Conservation (phyloP, 2,329 filamentous ascomycete genomes). For the Nemania sp. region DNA sequence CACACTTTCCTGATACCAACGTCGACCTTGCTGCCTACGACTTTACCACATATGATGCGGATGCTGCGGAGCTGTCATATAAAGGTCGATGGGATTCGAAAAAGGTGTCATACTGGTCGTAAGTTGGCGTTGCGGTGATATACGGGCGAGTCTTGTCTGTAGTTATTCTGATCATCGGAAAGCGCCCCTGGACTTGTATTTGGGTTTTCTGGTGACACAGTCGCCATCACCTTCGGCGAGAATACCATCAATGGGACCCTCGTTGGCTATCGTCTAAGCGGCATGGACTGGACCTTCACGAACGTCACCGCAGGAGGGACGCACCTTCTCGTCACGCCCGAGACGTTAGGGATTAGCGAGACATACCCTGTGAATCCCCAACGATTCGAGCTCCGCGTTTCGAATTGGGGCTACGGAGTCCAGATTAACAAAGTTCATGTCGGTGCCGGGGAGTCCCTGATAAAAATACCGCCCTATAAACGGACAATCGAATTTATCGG, state of each 20-base stretch:
- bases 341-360: slow-evolving; percentile 49
- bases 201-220: slow-evolving; percentile 56
- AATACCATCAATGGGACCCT: slow-evolving; percentile 53
- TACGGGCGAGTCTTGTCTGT: not conserved
- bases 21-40: slow-evolving; percentile 40
- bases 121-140: slow-evolving; percentile 35
- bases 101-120: slow-evolving; percentile 64
- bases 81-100: slow-evolving; percentile 66
- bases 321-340: slow-evolving; percentile 55
- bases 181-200: slow-evolving; percentile 59
- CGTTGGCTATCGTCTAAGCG: slow-evolving; percentile 60
- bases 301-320: slow-evolving; percentile 61
- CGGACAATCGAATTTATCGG: slow-evolving; percentile 49
- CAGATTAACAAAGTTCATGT: slow-evolving; percentile 59
- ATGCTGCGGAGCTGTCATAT: slow-evolving; percentile 60
- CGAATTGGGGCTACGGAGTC: slow-evolving; percentile 63
- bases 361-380: slow-evolving; percentile 48
- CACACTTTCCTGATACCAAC: slow-evolving; percentile 46
- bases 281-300: slow-evolving; percentile 63
- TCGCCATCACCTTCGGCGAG: slow-evolving; percentile 58
- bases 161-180: slow-evolving; percentile 13
- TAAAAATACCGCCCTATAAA: slow-evolving; percentile 45
- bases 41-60: slow-evolving; percentile 52
- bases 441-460: slow-evolving; percentile 46
- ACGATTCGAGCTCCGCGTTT: slow-evolving; percentile 61